Evolutionary conservation across 768 basidiomycete genomes (phyloP).

Genomic region (Sporobolomyces pararoseus): DNA sequence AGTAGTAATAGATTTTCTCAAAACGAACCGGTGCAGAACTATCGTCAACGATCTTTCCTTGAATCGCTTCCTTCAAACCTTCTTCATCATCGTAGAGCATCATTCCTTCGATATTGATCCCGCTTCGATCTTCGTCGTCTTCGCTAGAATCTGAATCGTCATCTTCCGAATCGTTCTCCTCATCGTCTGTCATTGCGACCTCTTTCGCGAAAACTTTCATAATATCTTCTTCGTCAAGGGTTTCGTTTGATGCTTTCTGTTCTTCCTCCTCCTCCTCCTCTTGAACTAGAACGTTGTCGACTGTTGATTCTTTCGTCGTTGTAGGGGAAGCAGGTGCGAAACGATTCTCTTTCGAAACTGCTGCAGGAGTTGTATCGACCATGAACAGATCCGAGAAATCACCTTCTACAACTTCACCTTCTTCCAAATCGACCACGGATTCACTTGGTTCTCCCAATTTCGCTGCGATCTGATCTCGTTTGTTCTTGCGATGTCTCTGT

Average conservation of each 20-base stretch:
- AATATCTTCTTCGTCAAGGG: constrained; percentile 19
- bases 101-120: neutral
- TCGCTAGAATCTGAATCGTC: constrained; percentile 2
- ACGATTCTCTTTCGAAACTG: constrained; percentile 11
- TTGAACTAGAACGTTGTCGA: too few species aligned
- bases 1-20: too few species aligned
- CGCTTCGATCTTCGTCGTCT: neutral
- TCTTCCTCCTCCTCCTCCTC: neutral
- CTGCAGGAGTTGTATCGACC: constrained; percentile 35
- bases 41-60: constrained; percentile 39
- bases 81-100: constrained; percentile 37
- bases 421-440: constrained; percentile 10
- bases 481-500: neutral
- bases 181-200: constrained; percentile 25
- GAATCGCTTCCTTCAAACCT: constrained; percentile 30
- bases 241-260: neutral
- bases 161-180: neutral
- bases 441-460: neutral
- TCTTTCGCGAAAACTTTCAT: constrained; percentile 34
- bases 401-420: constrained; percentile 38
- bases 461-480: neutral
- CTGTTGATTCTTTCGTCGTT: neutral
- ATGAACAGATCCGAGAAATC: constrained; percentile 37
- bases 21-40: constrained; percentile 22
- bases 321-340: constrained; percentile 6